These are phyloP conservation scores for Starmerella ratchasimensis DNA, from an alignment of 805 yeast genomes.

Conservation along the genomic window DNA sequence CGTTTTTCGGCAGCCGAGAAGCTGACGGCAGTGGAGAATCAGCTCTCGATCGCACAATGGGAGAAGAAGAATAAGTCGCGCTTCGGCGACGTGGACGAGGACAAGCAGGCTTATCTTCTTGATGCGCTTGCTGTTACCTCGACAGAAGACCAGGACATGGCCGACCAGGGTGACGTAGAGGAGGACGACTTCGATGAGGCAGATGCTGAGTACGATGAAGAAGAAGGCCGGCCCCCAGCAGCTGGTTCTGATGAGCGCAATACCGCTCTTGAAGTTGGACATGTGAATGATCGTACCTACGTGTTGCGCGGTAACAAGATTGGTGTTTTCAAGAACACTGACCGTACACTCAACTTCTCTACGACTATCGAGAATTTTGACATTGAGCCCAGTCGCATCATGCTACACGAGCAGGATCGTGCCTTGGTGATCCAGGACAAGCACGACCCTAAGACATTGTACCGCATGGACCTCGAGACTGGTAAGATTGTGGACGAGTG, in stretches of 20 bases:
- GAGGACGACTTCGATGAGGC: constrained; percentile 27
- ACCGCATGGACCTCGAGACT: constrained; percentile 62
- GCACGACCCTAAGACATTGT: constrained; percentile 34
- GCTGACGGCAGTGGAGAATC: constrained; percentile 40
- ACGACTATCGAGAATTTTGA: constrained; percentile 52
- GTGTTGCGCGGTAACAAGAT: constrained; percentile 67
- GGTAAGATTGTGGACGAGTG: constrained; percentile 84
- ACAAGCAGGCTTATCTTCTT: constrained; percentile 43
- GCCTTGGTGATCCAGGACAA: constrained; percentile 52
- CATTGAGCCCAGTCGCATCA: constrained; percentile 46
- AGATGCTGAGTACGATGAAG: constrained; percentile 19
- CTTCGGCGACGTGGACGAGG: constrained; percentile 33
- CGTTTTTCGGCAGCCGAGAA: constrained; percentile 34
- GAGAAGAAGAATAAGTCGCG: constrained; percentile 40
- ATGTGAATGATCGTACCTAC: constrained; percentile 54
- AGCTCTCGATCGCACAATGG: constrained; percentile 44
- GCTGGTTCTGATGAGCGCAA: constrained; percentile 33
- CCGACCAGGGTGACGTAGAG: constrained; percentile 26
- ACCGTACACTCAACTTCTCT: constrained; percentile 37
- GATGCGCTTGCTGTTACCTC: constrained; percentile 38
- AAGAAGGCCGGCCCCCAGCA: constrained; percentile 9
- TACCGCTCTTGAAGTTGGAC: constrained; percentile 57
- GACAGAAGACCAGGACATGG: constrained; percentile 26
- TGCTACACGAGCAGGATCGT: constrained; percentile 67
- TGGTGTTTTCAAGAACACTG: constrained; percentile 61